Base-by-base conservation (phyloP, 805 yeast species). In the Ogataea siamensis region DNA sequence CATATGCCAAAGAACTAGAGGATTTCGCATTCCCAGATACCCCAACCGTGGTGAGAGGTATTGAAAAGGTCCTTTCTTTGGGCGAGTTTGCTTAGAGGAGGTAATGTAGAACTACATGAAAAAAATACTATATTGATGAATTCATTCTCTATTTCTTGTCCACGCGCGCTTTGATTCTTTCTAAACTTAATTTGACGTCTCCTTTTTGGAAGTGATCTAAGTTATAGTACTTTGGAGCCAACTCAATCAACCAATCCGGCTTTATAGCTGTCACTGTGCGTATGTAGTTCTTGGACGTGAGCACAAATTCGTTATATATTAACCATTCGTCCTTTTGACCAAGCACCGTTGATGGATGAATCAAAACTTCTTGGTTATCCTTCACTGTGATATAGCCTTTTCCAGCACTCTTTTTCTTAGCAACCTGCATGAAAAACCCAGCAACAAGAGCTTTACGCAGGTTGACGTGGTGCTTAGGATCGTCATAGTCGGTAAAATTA, bases 341-440 rank as follows among this genome's bases (percentile, higher is more conserved):
- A 42, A 91, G 67, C 8, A 88, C 93, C 2, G 97, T 87, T 39
- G 93, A 82, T 44, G 99, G 99, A 60, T 93, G 99, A 32, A 93
- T 73, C 53, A 88, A 66, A 9, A 91, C 98, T 46, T 91, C 98
- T 68, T 93, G 99, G 57, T 89, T 88, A 63, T 93, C 99, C 64
- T 88, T 88, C 34, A 89, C 84, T 0, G 99, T 93, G 51, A 85
- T 74, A 61, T 83, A 91, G n/a, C 86, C 89, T 54, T 82, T 83
- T 28, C 76, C 73, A 25, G 87, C 80, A n/a, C 84, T 76, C 67
- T 78, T 79, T 69, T 86, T 87, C 67, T 89, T 93, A 22, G 97
- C 98, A 39, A 86, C 95, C 68, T 93, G 99, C 98, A 93, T 89
- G 70, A 93, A 93, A 62, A 88, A 89, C 2, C 99, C 99, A n/a